Conservation (phyloP, 495 filamentous ascomycete genomes). For the Monascus purpureus region DNA sequence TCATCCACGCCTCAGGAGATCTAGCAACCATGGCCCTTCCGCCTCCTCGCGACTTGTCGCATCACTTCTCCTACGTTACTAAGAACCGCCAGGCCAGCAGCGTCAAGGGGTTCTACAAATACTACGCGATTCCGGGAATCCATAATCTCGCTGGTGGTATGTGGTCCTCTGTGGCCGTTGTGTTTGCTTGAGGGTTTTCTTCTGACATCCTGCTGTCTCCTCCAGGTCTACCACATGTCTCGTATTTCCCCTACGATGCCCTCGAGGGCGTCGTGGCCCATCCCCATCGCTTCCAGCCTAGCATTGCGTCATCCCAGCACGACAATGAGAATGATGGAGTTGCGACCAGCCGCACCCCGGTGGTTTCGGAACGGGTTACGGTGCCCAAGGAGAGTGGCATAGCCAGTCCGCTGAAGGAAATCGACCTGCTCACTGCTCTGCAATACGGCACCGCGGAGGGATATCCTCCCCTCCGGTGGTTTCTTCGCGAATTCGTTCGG, state of each 20-base stretch:
- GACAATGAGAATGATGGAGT: slow-evolving; percentile 7
- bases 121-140: slow-evolving; percentile 67
- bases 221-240: slow-evolving; percentile 60
- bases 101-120: slow-evolving; percentile 75
- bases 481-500: slow-evolving; percentile 62
- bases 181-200: too few relatives aligned
- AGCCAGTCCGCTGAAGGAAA: slow-evolving; percentile 43
- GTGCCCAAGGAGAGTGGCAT: slow-evolving; percentile 53
- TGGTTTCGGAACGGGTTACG: slow-evolving; percentile 39
- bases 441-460: slow-evolving; percentile 77
- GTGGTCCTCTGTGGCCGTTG: too few relatives aligned
- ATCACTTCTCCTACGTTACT: slow-evolving; percentile 59
- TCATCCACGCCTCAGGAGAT: too few relatives aligned
- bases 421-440: slow-evolving; percentile 68
- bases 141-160: slow-evolving; percentile 79
- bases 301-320: slow-evolving; percentile 30
- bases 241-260: slow-evolving; percentile 83
- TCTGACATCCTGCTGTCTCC: too few relatives aligned
- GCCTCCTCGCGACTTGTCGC: slow-evolving; percentile 48
- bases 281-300: slow-evolving; percentile 57
- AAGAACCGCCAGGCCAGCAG: slow-evolving; percentile 45
- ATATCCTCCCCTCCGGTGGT: slow-evolving; percentile 58
- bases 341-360: neutral
- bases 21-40: slow-evolving; percentile 27
- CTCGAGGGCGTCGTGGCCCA: slow-evolving; percentile 67